Base-by-base conservation (phyloP, 495 filamentous ascomycete species). In the Talaromyces wortmannii region DNA sequence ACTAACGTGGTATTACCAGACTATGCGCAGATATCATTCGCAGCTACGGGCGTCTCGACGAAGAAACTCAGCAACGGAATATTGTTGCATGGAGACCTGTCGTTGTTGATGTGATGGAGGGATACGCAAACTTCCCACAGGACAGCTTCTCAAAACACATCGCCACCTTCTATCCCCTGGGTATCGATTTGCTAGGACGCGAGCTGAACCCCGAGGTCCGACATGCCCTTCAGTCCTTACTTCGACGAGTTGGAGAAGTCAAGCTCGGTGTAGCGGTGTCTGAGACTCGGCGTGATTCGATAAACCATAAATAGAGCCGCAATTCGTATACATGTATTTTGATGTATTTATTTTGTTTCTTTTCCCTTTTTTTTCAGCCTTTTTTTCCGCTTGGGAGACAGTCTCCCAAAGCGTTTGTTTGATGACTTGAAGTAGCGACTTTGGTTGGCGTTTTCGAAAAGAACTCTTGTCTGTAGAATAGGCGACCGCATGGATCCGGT, bases 61-160 rank as follows among this genome's bases (percentile, higher is more conserved):
- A 96, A 66, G 92, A 97, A 57, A 90, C 87, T 31, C 94, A 98
- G 68, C 90, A 96, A 61, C 82, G 94, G 31, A 98, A 98, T 62
- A 94, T 98, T 53, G 81, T 91, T 4, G 95, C 95, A 11, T 98
- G 94, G 94, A 78, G 94, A 33, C 94, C 94, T 0, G 95, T 97
- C 1, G 94, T 98, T 4, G 91, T 98, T 7, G 94, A 96, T 65
- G 94, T 98, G n/a, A 76, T 98, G 32, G 92, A 98, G 59, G 92
- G 95, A 2, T 97, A 92, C 65, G 89, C 84, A 7, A 87, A 87
- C 45, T 97, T 97, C 72, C 88, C 89, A 0, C 74, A 77, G n/a
- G 84, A 86, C 36, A 90, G 84, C 48, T 97, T 98, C 60, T 79
- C 81, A 53, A 85, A 84, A 52, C 84, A 97, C 56, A 78, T 96